A percentile compares a stretch with the other conserved stretches of the same genome.
Conservation (phyloP, 164 flowering plant species). For the Sedum album region DNA sequence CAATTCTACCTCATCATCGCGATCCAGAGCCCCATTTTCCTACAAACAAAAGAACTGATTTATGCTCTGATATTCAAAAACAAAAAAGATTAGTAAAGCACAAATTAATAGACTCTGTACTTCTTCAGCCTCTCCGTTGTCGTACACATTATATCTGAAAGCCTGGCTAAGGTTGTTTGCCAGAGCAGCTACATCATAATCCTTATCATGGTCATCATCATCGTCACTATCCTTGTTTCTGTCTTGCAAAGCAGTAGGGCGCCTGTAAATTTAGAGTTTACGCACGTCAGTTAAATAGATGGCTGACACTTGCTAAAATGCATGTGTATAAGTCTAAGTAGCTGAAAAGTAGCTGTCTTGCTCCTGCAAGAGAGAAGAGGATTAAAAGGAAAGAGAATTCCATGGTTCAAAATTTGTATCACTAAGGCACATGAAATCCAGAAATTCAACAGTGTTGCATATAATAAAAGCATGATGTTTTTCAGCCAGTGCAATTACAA, state of each 20-base stretch:
- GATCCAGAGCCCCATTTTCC: conserved; percentile 71
- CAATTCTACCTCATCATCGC: conserved; percentile 72
- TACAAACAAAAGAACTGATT: conserved; percentile 22
- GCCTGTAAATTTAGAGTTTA: conserved; percentile 39
- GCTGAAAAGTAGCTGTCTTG: background rate
- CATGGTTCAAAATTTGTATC: too few relatives aligned
- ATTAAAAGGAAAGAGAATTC: background rate
- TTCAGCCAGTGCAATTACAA: too few relatives aligned
- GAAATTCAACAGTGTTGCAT: too few relatives aligned
- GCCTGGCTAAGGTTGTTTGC: conserved; percentile 87
- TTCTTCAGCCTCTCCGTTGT: conserved; percentile 70
- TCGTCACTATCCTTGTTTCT: conserved; percentile 84
- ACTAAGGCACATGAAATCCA: too few relatives aligned
- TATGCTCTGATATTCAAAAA: background rate
- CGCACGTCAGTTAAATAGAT: background rate
- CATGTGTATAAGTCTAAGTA: background rate
- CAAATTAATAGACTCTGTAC: conserved; percentile 20
- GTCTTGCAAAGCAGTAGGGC: conserved; percentile 87
- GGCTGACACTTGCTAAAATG: background rate
- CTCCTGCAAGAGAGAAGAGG: background rate
- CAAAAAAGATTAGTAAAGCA: background rate
- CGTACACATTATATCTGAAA: conserved; percentile 66
- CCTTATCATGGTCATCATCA: conserved; percentile 93
- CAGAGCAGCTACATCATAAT: conserved; percentile 86
- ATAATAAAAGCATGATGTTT: too few relatives aligned